Evolutionary conservation across 208 protist species (phyloP).

Genomic region (Acanthamoeba comandoni): DNA sequence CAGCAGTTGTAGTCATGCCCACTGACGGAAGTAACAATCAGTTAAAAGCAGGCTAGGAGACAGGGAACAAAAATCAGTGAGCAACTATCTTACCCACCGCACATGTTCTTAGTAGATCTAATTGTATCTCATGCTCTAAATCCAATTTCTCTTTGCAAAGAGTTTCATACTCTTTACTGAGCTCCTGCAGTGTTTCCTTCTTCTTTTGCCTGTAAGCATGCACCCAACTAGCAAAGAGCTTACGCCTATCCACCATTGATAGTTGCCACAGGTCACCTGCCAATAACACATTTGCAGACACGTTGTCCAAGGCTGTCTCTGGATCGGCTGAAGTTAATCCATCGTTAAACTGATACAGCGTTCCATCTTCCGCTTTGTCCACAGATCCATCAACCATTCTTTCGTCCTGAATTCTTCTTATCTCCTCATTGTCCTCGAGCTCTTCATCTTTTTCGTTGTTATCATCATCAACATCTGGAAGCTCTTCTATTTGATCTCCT

Average conservation of each 20-base stretch:
- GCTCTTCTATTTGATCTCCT: neutral
- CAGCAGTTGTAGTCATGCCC: slow-evolving; percentile 84
- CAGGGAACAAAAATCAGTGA: neutral
- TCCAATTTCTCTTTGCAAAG: slow-evolving; percentile 44
- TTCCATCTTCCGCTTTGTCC: slow-evolving; percentile 11
- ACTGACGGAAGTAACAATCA: slow-evolving; percentile 68
- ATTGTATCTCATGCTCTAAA: slow-evolving; percentile 64
- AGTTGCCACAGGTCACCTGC: slow-evolving; percentile 54
- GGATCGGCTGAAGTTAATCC: too few relatives aligned
- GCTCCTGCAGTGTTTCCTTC: neutral
- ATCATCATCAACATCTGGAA: slow-evolving; percentile 6
- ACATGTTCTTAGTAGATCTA: neutral
- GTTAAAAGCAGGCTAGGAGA: neutral
- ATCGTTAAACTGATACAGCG: neutral
- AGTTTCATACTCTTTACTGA: slow-evolving; percentile 4
- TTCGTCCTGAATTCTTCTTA: neutral
- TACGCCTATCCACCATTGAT: neutral
- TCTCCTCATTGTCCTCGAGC: neutral
- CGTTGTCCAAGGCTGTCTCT: too few relatives aligned
- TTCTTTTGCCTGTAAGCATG: neutral
- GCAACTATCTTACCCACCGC: neutral
- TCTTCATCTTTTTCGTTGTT: neutral
- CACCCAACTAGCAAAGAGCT: slow-evolving; percentile 27
- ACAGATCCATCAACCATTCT: neutral
- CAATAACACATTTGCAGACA: slow-evolving; percentile 3